Evolutionary conservation across 306 rosid species (phyloP).

Genomic region (Quercus agrifolia): DNA sequence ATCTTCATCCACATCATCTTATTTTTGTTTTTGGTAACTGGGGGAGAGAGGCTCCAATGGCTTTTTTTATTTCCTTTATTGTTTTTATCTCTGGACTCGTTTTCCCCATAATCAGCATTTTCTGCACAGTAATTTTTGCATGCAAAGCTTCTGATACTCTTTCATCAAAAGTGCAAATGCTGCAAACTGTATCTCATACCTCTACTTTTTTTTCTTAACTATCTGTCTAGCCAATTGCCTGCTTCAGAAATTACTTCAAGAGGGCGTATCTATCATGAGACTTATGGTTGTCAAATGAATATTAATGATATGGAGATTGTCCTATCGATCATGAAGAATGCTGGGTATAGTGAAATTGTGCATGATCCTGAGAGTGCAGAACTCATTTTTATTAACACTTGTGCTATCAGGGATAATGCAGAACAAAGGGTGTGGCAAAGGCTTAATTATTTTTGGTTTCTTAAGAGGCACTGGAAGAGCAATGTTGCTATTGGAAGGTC

Average conservation of each 20-base stretch:
- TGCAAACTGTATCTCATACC: not conserved
- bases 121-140: not conserved
- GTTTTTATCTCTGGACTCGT: not conserved
- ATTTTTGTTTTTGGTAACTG: not conserved
- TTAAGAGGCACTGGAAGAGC: constrained; percentile 88
- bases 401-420: constrained; percentile 97
- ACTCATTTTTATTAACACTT: constrained; percentile 88
- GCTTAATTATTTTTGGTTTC: constrained; percentile 99
- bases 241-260: constrained; percentile 50
- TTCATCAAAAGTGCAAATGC: not conserved
- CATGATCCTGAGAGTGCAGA: constrained; percentile 88
- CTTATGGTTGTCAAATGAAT: constrained; percentile 98
- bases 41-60: too few relatives aligned
- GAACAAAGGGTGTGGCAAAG: constrained; percentile 99
- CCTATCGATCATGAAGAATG: constrained; percentile 79
- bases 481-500: constrained; percentile 81
- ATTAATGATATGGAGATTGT: constrained; percentile 96
- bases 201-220: not conserved
- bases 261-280: constrained; percentile 92
- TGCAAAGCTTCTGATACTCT: not conserved
- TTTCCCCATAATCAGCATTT: not conserved
- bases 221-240: constrained; percentile 39
- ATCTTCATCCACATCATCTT: not conserved
- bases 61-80: too few relatives aligned
- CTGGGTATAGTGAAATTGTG: constrained; percentile 73